phyloP scores from a whole-genome alignment of 1,139 yeast species.

The Zygoascus sp. region DNA sequence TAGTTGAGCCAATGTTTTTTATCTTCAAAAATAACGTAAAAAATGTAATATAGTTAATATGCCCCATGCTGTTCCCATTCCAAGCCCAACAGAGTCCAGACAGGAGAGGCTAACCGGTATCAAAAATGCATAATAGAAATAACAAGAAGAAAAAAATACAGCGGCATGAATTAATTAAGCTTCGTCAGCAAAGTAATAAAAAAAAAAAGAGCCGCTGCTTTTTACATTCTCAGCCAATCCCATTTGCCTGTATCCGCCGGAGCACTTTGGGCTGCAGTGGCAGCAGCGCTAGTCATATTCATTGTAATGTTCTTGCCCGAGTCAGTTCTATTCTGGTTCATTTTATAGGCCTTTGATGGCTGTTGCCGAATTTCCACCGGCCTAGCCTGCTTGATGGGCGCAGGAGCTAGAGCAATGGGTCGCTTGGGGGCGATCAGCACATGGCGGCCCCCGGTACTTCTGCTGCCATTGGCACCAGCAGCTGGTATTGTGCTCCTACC shows the following conservation, averaged over 20 bases:
- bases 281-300: background rate
- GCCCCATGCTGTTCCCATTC: too few species aligned
- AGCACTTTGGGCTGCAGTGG: background rate
- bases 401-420: slow-evolving; percentile 24
- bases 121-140: too few species aligned
- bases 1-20: background rate
- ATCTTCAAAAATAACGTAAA: too few species aligned
- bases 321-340: background rate
- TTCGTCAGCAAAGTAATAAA: too few species aligned
- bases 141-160: too few species aligned
- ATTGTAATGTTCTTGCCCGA: background rate
- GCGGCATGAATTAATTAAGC: too few species aligned
- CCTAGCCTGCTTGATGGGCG: slow-evolving; percentile 18
- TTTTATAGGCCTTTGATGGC: slow-evolving; percentile 18
- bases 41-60: background rate
- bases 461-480: background rate
- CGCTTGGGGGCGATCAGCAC: slow-evolving; percentile 31
- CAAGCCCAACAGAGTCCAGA: too few species aligned
- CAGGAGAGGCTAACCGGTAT: too few species aligned
- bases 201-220: too few species aligned
- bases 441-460: background rate
- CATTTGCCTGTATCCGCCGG: slow-evolving; percentile 19
- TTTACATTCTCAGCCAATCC: slow-evolving; percentile 32
- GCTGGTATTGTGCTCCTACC: background rate
- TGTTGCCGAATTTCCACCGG: slow-evolving; percentile 19